These are phyloP conservation scores for Leccinum huronense DNA, from an alignment of 1,284 basidiomycete species.

Conservation along the genomic window DNA sequence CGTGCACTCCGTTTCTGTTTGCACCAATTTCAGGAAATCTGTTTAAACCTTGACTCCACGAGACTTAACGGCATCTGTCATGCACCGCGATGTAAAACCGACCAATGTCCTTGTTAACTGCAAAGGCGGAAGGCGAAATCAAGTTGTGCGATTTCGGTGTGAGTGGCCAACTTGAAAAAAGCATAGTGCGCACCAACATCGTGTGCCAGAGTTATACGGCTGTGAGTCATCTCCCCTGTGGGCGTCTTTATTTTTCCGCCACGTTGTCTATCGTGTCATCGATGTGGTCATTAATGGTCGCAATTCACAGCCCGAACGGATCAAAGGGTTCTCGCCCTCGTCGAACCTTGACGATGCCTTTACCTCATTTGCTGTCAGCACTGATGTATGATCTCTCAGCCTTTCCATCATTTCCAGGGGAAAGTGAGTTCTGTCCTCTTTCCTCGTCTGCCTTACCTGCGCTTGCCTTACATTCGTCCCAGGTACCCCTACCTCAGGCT, in stretches of 20 bases:
- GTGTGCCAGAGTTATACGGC: constrained; percentile 99
- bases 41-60: constrained; percentile 92
- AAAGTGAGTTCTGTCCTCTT: constrained; percentile 34
- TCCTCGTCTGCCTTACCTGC: background rate
- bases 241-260: background rate
- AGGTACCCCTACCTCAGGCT: constrained; percentile 79
- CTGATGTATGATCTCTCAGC: constrained; percentile 98
- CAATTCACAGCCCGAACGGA: constrained; percentile 77
- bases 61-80: constrained; percentile 96
- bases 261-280: constrained; percentile 12
- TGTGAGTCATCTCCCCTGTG: constrained; percentile 46
- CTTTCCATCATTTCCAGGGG: constrained; percentile 86
- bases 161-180: constrained; percentile 95
- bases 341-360: constrained; percentile 34
- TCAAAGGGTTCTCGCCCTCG: constrained; percentile 82
- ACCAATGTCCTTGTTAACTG: constrained; percentile 94
- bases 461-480: constrained; percentile 7
- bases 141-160: constrained; percentile 99
- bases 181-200: constrained; percentile 96
- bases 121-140: constrained; percentile 85
- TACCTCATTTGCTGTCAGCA: constrained; percentile 90
- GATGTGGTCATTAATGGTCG: background rate
- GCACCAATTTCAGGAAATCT: constrained; percentile 75
- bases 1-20: constrained; percentile 12
- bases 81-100: constrained; percentile 97